These are phyloP conservation scores for Juncus inflexus DNA, from an alignment of 176 grass and related monocot species.

Conservation along the genomic window DNA sequence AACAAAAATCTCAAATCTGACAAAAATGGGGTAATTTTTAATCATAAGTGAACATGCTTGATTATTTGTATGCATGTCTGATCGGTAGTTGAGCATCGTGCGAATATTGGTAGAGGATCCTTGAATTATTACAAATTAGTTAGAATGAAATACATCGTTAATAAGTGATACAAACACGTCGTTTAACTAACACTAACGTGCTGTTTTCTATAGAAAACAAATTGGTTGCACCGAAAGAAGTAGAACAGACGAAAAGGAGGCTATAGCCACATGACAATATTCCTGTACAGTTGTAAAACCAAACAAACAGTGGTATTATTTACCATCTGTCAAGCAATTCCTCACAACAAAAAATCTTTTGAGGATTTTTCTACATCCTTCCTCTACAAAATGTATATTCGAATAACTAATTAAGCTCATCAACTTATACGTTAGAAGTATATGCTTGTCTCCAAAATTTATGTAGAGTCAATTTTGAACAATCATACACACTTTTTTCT, in stretches of 20 bases:
- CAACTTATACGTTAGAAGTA: no score
- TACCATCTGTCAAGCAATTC: conserved; percentile 2
- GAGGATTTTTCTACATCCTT: background rate
- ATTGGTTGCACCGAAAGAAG: background rate
- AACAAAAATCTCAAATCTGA: no score
- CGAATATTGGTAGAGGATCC: background rate
- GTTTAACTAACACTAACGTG: conserved; percentile 27
- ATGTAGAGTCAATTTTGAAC: no score
- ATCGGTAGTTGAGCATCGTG: conserved; percentile 1
- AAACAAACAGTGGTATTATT: conserved; percentile 18
- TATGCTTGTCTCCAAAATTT: no score
- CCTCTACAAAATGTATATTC: no score
- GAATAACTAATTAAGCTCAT: no score
- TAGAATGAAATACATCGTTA: background rate
- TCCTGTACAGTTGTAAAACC: conserved; percentile 19
- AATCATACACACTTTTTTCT: no score
- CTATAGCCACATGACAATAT: conserved; percentile 18
- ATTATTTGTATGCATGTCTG: background rate
- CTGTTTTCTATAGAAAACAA: conserved; percentile 7
- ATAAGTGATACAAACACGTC: background rate
- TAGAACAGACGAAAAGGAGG: conserved; percentile 9
- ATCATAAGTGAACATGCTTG: no score
- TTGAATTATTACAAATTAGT: background rate
- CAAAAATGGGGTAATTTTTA: no score
- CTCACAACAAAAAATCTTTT: conserved; percentile 2